These are phyloP conservation scores for Helianthus annuus DNA, from an alignment of 129 eudicot genomes.

Conservation along the genomic window HanXRQr2.0-SUNRISE NC_035445.2:109620485-109620984, in stretches of 20 bases:
- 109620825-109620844: neutral
- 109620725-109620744: constrained; percentile 19
- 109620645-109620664: neutral
- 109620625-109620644: constrained; percentile 66
- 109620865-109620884: no score
- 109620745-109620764: constrained; percentile 18
- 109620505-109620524: constrained; percentile 55
- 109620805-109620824: constrained; percentile 10
- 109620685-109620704: constrained; percentile 25
- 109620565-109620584: constrained; percentile 79
- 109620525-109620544: constrained; percentile 56
- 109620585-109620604: constrained; percentile 54
- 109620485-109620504: constrained; percentile 65
- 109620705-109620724: constrained; percentile 24
- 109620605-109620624: constrained; percentile 61
- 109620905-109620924: no score
- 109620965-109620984: no score
- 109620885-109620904: no score
- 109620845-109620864: no score
- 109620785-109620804: constrained; percentile 12
- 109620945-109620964: no score
- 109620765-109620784: neutral
- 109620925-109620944: no score
- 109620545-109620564: constrained; percentile 60
- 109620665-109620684: constrained; percentile 17